These are phyloP conservation scores for Blastobotrys petasosporus DNA, from an alignment of 1,139 yeast genomes.

Conservation along the genomic window DNA sequence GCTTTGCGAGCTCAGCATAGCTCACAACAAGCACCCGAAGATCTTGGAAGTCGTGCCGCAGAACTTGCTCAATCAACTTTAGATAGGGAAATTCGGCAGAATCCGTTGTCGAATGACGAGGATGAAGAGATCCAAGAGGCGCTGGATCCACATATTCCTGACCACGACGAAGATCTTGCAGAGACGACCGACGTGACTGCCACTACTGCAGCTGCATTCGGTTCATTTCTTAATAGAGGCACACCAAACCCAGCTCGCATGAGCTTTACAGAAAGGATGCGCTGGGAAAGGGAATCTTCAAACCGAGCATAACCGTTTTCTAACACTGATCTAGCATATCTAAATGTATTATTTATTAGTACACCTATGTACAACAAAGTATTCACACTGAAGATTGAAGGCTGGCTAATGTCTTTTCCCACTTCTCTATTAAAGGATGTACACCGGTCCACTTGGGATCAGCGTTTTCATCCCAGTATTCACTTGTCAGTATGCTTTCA, in stretches of 20 bases:
- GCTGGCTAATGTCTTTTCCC: slow-evolving; percentile 28
- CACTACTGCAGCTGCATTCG: neutral
- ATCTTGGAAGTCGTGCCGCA: neutral
- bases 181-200: neutral
- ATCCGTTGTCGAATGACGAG: neutral
- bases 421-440: slow-evolving; percentile 39
- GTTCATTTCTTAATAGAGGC: neutral
- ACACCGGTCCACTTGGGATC: slow-evolving; percentile 24
- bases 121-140: neutral
- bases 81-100: neutral
- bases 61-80: neutral
- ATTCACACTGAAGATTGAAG: too few species aligned
- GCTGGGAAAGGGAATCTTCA: slow-evolving; percentile 22
- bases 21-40: neutral
- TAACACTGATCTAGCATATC: too few species aligned
- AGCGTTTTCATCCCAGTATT: slow-evolving; percentile 48
- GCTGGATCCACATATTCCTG: too few species aligned
- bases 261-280: slow-evolving; percentile 32
- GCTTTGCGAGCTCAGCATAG: neutral
- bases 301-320: too few species aligned
- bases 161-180: too few species aligned
- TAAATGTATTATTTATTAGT: too few species aligned
- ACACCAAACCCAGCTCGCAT: slow-evolving; percentile 23
- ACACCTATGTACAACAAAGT: too few species aligned
- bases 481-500: slow-evolving; percentile 42